Base-by-base conservation (phyloP, 352 stramenopile species). In the Phytophthora podocarpi region DNA sequence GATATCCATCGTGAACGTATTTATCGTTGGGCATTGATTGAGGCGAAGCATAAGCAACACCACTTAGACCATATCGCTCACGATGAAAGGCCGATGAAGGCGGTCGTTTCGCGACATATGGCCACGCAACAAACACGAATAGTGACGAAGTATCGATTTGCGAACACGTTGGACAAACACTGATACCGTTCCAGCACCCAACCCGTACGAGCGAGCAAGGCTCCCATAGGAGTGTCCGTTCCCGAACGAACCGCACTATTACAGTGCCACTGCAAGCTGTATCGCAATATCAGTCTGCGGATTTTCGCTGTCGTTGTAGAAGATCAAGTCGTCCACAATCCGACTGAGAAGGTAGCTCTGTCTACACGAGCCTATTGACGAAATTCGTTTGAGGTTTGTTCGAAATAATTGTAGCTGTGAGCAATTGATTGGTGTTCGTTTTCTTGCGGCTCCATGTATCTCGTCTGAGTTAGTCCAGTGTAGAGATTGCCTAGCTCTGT, bases 211-310 rank as follows among this genome's bases (percentile, higher is more conserved):
- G 12, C 30, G 20, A 24, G 12, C 21, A n/a, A n/a, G n/a, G n/a
- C 24, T 32, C 8, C n/a, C 24, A 4, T 6, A 13, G 1, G 31
- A 32, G 21, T 45, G 43, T 0, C 53, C 53, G 30, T 53, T 61
- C 18, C 53, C 53, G n/a, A 12, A 61, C 4, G 32, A 8, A 3
- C 53, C 32, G 18, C 10, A 45, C 31, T 32, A 45, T 26, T 61
- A 40, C 7, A 61, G 7, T 1, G 41, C 32, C 3, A 53, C 53
- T 11, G 39, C 53, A 1, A 53, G 27, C 23, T 61, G 40, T 2
- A 61, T 37, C 0, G 21, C 20, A 13, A 61, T n/a, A n/a, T 48
- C 36, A 24, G 5, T 11, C 23, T 56, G 34, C 3, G 21, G 31
- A 8, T 36, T 53, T 12, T 45, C 32, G 9, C 34, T 28, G 20